phyloP scores from a whole-genome alignment of 2,329 filamentous ascomycete genomes.

The Aspergillus ruber region DNA sequence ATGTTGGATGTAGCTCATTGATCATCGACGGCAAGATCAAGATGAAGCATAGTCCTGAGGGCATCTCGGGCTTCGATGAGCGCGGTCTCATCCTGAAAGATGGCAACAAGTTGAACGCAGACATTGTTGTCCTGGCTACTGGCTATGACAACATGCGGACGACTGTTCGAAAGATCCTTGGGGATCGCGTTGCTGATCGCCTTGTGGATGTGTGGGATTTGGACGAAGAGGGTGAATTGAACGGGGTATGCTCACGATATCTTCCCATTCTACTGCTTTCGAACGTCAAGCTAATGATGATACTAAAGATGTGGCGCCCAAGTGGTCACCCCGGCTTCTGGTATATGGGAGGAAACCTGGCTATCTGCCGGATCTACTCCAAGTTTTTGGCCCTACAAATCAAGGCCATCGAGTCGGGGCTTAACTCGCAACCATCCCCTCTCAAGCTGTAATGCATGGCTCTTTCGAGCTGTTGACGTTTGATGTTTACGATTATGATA shows the following conservation, averaged over 20 bases:
- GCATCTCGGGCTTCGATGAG: conserved; percentile 47
- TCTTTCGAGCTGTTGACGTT: too few species aligned
- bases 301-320: conserved; percentile 43
- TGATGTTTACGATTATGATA: too few species aligned
- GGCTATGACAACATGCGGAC: conserved; percentile 64
- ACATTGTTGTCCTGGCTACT: conserved; percentile 59
- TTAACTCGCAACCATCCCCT: conserved; percentile 10
- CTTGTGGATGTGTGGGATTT: conserved; percentile 57
- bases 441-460: not conserved
- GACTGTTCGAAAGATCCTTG: conserved; percentile 56
- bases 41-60: conserved; percentile 51
- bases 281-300: not conserved
- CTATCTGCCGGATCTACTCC: conserved; percentile 57
- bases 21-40: conserved; percentile 56
- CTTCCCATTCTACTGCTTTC: not conserved
- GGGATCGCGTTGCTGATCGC: conserved; percentile 53
- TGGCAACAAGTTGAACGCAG: conserved; percentile 51
- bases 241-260: conserved; percentile 30
- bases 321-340: conserved; percentile 60
- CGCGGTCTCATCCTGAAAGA: conserved; percentile 47
- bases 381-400: conserved; percentile 47
- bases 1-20: conserved; percentile 49
- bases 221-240: conserved; percentile 50
- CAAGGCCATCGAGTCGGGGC: conserved; percentile 39
- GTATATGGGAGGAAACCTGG: conserved; percentile 61